These are phyloP conservation scores for Xylaria sp. DNA, from an alignment of 2,329 filamentous ascomycete genomes.

Conservation along the genomic window DNA sequence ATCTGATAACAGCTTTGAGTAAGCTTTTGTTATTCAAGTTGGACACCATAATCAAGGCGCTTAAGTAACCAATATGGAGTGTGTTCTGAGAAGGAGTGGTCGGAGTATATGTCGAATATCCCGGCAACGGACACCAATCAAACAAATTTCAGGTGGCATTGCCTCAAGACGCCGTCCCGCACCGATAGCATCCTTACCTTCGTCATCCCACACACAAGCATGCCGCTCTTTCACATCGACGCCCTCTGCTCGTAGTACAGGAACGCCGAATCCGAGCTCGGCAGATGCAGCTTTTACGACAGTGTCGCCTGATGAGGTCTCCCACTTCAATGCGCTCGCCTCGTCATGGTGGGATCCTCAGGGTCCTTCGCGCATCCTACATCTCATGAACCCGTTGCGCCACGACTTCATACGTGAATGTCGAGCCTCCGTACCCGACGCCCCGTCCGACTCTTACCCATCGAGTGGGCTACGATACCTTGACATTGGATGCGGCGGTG, in stretches of 20 bases:
- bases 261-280: constrained; percentile 37
- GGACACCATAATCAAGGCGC: background rate
- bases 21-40: background rate
- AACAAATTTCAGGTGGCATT: constrained; percentile 15
- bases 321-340: constrained; percentile 93
- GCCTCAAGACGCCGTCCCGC: background rate
- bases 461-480: constrained; percentile 72
- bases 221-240: constrained; percentile 28
- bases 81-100: constrained; percentile 13
- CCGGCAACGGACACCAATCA: constrained; percentile 6
- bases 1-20: too few species aligned
- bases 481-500: constrained; percentile 94
- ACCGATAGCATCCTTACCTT: constrained; percentile 5
- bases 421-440: constrained; percentile 63
- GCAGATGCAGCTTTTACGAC: constrained; percentile 64
- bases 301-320: constrained; percentile 88
- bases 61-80: constrained; percentile 27
- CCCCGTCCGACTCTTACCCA: constrained; percentile 46
- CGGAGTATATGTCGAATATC: constrained; percentile 25
- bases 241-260: background rate
- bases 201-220: background rate
- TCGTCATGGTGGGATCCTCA: constrained; percentile 98
- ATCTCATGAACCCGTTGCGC: constrained; percentile 97
- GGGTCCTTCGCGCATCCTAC: constrained; percentile 88
- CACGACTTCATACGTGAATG: constrained; percentile 90